phyloP scores from a whole-genome alignment of 257 asterid genomes.

The Lycium ferocissimum region DNA sequence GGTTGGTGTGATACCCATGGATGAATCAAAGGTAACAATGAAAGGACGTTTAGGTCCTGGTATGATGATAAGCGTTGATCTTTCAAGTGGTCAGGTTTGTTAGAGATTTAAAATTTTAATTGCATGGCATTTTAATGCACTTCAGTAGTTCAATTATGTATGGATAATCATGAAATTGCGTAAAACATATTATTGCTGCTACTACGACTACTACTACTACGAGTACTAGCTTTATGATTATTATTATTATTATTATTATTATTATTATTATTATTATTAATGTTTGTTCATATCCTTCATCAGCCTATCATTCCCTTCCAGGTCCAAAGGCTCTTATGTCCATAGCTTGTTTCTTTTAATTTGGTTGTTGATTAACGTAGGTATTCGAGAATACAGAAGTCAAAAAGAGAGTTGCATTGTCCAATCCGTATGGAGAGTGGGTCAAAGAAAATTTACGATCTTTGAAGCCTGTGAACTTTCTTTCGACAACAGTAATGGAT shows the following conservation, averaged over 20 bases:
- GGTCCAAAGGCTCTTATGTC: neutral
- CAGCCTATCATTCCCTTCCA: constrained; percentile 17
- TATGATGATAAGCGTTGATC: constrained; percentile 97
- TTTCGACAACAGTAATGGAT: constrained; percentile 74
- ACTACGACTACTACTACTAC: neutral
- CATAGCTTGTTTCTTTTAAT: constrained; percentile 17
- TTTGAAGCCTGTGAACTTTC: constrained; percentile 69
- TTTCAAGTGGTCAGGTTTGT: constrained; percentile 87
- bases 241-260: neutral
- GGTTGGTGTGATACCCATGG: constrained; percentile 97
- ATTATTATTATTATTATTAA: too few relatives aligned
- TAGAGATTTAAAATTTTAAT: constrained; percentile 29
- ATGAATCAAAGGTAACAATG: constrained; percentile 89
- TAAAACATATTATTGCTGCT: neutral
- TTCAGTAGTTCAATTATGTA: neutral
- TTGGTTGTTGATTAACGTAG: constrained; percentile 44
- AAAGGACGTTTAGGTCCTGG: constrained; percentile 99
- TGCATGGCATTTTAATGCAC: neutral
- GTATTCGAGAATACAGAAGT: constrained; percentile 97
- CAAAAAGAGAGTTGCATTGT: constrained; percentile 82
- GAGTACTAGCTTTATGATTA: neutral
- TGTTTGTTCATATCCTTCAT: constrained; percentile 25
- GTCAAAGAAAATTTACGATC: constrained; percentile 81
- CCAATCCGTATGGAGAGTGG: constrained; percentile 93
- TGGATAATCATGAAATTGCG: neutral